phyloP scores from a whole-genome alignment of 116 monocot species.

The Dioscorea cayenensis region DNA sequence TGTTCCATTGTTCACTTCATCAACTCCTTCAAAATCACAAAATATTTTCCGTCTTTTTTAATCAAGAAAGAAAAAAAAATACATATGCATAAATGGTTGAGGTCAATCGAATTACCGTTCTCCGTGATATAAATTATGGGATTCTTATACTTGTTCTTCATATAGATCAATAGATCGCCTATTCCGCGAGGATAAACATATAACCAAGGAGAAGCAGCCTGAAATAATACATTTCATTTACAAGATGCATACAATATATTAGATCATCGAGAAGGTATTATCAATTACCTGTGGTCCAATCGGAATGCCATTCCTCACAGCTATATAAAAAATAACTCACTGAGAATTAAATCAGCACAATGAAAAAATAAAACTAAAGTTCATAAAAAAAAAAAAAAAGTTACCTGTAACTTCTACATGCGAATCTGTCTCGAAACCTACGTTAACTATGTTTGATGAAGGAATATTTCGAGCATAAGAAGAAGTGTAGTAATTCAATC shows the following conservation, averaged over 20 bases:
- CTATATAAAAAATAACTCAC: background rate
- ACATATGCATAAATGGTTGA: background rate
- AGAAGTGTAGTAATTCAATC: background rate
- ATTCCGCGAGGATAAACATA: background rate
- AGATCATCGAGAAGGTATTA: no score
- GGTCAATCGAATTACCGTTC: background rate
- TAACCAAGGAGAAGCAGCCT: background rate
- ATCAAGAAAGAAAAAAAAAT: no score
- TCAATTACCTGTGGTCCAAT: background rate
- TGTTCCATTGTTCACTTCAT: conserved; percentile 8
- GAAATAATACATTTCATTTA: background rate
- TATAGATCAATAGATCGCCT: background rate
- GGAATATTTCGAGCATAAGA: background rate
- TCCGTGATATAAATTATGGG: background rate
- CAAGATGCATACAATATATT: background rate
- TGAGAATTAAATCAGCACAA: background rate
- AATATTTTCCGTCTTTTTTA: background rate
- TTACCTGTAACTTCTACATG: background rate
- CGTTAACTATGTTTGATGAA: background rate
- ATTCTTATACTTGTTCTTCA: background rate
- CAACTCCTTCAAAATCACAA: conserved; percentile 1
- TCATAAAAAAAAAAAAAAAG: no score
- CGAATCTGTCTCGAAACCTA: background rate
- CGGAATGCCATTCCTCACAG: background rate
- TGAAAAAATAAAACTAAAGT: background rate